Conservation (phyloP, 768 basidiomycete genomes). For the Tulasnella sp. region DNA sequence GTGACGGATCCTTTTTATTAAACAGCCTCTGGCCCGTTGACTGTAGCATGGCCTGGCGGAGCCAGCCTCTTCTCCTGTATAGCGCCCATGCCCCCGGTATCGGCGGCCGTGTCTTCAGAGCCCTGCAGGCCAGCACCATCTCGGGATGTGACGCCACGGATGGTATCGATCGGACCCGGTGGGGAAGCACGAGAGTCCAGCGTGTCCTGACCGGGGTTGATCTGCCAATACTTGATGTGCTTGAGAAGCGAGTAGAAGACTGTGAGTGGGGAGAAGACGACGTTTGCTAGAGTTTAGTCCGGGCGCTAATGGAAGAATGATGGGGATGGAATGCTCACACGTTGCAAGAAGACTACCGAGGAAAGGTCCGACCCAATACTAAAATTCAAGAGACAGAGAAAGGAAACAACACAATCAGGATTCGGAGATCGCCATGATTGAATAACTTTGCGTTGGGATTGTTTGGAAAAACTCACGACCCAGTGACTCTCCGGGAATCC, state of each 20-base stretch:
- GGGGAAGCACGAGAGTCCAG: constrained; percentile 35
- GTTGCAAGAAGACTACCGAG: constrained; percentile 50
- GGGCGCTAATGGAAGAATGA: too few relatives aligned
- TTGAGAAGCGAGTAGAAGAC: constrained; percentile 32
- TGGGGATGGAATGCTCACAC: not conserved
- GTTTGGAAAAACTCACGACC: constrained; percentile 39
- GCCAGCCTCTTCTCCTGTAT: too few relatives aligned
- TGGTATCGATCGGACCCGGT: constrained; percentile 27
- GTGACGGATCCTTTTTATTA: too few relatives aligned
- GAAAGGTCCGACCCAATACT: constrained; percentile 66
- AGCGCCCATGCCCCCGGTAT: too few relatives aligned
- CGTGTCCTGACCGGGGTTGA: constrained; percentile 41
- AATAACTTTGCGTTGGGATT: not conserved
- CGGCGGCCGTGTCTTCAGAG: too few relatives aligned
- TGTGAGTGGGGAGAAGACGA: too few relatives aligned
- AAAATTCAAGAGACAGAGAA: not conserved
- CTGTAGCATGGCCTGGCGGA: too few relatives aligned
- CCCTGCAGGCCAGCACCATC: too few relatives aligned
- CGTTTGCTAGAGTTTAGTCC: too few relatives aligned
- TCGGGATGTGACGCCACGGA: constrained; percentile 1
- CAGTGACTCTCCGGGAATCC: constrained; percentile 49
- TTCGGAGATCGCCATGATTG: not conserved
- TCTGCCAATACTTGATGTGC: constrained; percentile 35
- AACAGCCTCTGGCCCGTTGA: too few relatives aligned
- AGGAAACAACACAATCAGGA: not conserved